A percentile compares a stretch with the other conserved stretches of the same genome.
Conservation (phyloP, 148 eudicot species). For the Cornus florida region DNA sequence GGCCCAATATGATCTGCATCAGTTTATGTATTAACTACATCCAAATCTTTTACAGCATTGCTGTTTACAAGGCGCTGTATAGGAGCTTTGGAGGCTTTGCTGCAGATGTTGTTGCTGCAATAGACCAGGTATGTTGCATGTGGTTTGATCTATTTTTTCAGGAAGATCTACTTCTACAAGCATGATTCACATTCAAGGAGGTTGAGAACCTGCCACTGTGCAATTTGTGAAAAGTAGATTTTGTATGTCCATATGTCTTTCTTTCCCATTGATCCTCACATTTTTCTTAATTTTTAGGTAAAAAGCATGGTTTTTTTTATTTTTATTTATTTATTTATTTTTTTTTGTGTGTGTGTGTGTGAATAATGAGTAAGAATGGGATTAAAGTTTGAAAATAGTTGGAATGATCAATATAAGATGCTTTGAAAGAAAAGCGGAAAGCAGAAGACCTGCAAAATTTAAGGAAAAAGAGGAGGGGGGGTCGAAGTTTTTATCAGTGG, state of each 20-base stretch:
- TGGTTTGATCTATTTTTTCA: neutral
- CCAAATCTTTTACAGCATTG: slow-evolving; percentile 57
- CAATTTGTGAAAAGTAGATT: neutral
- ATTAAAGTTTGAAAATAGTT: neutral
- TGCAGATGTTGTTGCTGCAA: slow-evolving; percentile 99
- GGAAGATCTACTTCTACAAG: neutral
- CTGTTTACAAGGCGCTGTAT: slow-evolving; percentile 96
- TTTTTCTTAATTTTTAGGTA: too few species aligned
- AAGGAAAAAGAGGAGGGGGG: too few species aligned
- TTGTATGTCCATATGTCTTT: slow-evolving; percentile 3
- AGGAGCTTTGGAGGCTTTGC: slow-evolving; percentile 99
- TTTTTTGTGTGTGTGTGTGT: too few species aligned
- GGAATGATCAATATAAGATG: neutral
- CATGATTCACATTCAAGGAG: neutral
- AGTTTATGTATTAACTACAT: neutral
- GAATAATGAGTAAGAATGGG: neutral
- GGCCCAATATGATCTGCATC: too few species aligned
- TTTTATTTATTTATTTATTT: too few species aligned
- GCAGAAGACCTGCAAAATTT: too few species aligned
- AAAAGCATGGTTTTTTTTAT: too few species aligned
- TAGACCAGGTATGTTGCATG: slow-evolving; percentile 78
- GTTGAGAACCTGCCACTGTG: neutral
- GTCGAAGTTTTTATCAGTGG: neutral
- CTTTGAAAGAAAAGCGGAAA: neutral
- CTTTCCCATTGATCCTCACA: neutral